Conservation (phyloP, 805 yeast species). For the Cyberlindnera nakhonratchasimensis region DNA sequence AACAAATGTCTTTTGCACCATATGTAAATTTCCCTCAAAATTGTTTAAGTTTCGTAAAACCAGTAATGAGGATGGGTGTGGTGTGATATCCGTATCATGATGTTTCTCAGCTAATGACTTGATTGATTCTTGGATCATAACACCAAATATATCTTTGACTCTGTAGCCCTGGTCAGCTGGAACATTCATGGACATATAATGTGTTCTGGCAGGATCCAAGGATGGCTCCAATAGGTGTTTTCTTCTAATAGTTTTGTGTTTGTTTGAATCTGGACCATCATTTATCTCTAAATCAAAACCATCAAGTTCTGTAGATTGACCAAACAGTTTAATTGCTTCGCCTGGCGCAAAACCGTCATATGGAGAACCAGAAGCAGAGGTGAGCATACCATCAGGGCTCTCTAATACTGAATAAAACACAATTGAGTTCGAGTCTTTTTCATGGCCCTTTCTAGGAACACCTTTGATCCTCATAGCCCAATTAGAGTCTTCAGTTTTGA, state of each 20-base stretch:
- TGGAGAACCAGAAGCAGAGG: slow-evolving; percentile 35
- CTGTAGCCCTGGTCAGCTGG: slow-evolving; percentile 76
- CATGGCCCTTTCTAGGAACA: slow-evolving; percentile 49
- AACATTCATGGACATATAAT: slow-evolving; percentile 63
- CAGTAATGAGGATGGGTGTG: slow-evolving; percentile 42
- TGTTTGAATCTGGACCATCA: slow-evolving; percentile 48
- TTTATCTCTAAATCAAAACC: slow-evolving; percentile 57
- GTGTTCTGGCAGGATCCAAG: slow-evolving; percentile 56
- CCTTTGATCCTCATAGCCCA: slow-evolving; percentile 83
- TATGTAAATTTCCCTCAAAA: slow-evolving; percentile 74
- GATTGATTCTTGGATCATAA: slow-evolving; percentile 69
- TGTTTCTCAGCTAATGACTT: slow-evolving; percentile 35
- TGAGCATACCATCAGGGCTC: slow-evolving; percentile 46
- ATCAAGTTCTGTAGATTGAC: slow-evolving; percentile 63
- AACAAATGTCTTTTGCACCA: slow-evolving; percentile 68
- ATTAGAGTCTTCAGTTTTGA: slow-evolving; percentile 65
- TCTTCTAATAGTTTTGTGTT: slow-evolving; percentile 35
- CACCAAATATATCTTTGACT: slow-evolving; percentile 70
- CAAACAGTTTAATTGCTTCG: slow-evolving; percentile 42
- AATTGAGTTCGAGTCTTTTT: slow-evolving; percentile 53
- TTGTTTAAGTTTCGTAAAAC: slow-evolving; percentile 54
- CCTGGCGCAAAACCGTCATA: slow-evolving; percentile 29
- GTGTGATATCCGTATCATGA: slow-evolving; percentile 25
- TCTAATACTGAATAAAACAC: slow-evolving; percentile 80
- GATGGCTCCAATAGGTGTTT: slow-evolving; percentile 35